Conservation (phyloP, 2,329 filamentous ascomycete genomes). For the Colletotrichum incanum region DNA sequence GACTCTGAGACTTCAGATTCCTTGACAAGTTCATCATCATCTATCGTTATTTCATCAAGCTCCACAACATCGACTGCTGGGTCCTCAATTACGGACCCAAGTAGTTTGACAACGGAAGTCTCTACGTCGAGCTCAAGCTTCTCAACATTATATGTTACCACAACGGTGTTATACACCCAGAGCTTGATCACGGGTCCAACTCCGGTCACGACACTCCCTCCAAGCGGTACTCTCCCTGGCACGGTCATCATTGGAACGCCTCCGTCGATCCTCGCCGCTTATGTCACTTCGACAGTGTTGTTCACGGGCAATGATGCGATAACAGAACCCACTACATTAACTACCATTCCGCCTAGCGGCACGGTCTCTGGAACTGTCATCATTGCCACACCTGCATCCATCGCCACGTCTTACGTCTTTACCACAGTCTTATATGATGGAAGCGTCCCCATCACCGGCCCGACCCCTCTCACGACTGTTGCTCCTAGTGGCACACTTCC, state of each 20-base stretch:
- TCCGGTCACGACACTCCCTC: slow-evolving; percentile 20
- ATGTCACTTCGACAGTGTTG: slow-evolving; percentile 15
- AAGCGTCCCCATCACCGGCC: slow-evolving; percentile 7
- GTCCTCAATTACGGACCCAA: not conserved
- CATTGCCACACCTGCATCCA: slow-evolving; percentile 18
- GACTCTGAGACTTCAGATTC: not conserved
- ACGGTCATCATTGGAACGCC: slow-evolving; percentile 15
- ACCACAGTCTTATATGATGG: slow-evolving; percentile 26
- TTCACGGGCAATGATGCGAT: slow-evolving; percentile 11
- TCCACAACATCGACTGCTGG: not conserved
- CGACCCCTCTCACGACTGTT: slow-evolving; percentile 2
- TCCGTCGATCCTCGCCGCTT: slow-evolving; percentile 3
- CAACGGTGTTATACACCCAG: slow-evolving; percentile 3
- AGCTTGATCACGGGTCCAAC: slow-evolving; percentile 11
- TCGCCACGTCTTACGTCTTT: slow-evolving; percentile 22
- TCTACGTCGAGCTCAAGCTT: not conserved
- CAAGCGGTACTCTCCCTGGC: slow-evolving; percentile 11
- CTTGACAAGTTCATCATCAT: not conserved
- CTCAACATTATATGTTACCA: slow-evolving; percentile 10
- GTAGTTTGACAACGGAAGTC: not conserved
- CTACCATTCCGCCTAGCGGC: slow-evolving; percentile 24
- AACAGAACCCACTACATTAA: slow-evolving; percentile 6
- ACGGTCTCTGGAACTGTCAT: slow-evolving; percentile 36
- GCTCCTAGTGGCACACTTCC: not conserved
- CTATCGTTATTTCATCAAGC: not conserved